These are phyloP conservation scores for Laguncularia racemosa DNA, from an alignment of 345 rosid species.

Conservation along the genomic window DNA sequence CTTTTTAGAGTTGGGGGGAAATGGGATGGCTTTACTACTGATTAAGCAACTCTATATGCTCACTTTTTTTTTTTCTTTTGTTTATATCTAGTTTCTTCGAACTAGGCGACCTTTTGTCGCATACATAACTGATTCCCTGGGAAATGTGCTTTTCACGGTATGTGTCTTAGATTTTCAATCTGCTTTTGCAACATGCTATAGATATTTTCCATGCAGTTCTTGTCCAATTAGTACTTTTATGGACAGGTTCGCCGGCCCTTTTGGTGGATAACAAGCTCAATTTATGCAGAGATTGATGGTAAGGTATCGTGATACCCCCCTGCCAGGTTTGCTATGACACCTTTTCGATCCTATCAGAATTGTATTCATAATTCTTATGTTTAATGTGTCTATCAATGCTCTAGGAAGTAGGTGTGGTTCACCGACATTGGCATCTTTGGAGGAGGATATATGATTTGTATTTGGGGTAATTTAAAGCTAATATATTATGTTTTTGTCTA, in stretches of 20 bases:
- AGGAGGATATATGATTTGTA: conserved; percentile 92
- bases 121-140: conserved; percentile 60
- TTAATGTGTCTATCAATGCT: background rate
- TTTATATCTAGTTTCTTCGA: conserved; percentile 60
- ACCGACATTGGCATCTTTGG: conserved; percentile 96
- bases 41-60: too few relatives aligned
- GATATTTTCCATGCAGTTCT: conserved; percentile 15
- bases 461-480: conserved; percentile 48
- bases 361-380: too few relatives aligned
- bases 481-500: conserved; percentile 1
- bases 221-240: conserved; percentile 9
- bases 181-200: conserved; percentile 6
- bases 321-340: background rate
- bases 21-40: too few relatives aligned
- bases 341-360: background rate
- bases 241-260: conserved; percentile 88
- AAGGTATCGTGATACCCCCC: conserved; percentile 38
- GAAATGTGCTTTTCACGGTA: conserved; percentile 79
- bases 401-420: conserved; percentile 92
- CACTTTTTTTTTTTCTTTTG: background rate
- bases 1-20: too few relatives aligned
- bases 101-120: conserved; percentile 88
- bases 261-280: conserved; percentile 97
- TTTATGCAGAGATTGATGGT: conserved; percentile 82
- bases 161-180: conserved; percentile 16